Base-by-base conservation (phyloP, 208 protist genomes). In the Phytomonas francai region DNA sequence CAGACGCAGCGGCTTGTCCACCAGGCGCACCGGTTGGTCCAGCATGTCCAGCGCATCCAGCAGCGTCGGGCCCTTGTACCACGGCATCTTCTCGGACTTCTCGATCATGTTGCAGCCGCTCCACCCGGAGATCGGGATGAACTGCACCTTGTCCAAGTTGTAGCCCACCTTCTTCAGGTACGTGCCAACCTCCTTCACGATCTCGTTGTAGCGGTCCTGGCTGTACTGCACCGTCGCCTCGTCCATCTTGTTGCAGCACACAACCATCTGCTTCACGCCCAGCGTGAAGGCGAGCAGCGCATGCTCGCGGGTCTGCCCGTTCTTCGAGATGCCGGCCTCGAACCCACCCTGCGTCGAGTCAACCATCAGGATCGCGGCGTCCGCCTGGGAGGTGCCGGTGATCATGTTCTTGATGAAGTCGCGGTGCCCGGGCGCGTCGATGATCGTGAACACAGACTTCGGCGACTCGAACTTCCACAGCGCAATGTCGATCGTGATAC, bases 331-430 rank as follows among this genome's bases (percentile, higher is more conserved):
- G 70, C 95, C 95, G 56, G 92, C 87, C 84, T 98, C 94, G 79
- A 97, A 98, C 70, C 94, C 95, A 70, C 91, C 89, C 51, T 77
- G 78, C 29, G 77, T 75, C 25, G 93, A 90, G 65, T 81, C 84
- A 70, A 97, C 80, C 65, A 97, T 85, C 51, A 97, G 82, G 34
- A 97, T 78, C 39, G 88, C 92, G 59, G 80, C 77, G 71, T 97
- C 93, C 42, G 93, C 93, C 79, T 97, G 93, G 14, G 90, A 92
- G 12, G 92, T 92, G 60, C 92, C 93, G 60, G 83, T 95, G 74
- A 96, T 96, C 91, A 95, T 97, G 85, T 97, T 94, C 84, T 95
- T 94, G 71, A 97, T 96, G 84, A 96, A 97, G 67, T 94, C 91
- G 73, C 85, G 80, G 80, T 98, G 95, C n/a, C 95, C 93, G 63